phyloP scores from a whole-genome alignment of 768 basidiomycete species.

The Cubamyces sp. region DNA sequence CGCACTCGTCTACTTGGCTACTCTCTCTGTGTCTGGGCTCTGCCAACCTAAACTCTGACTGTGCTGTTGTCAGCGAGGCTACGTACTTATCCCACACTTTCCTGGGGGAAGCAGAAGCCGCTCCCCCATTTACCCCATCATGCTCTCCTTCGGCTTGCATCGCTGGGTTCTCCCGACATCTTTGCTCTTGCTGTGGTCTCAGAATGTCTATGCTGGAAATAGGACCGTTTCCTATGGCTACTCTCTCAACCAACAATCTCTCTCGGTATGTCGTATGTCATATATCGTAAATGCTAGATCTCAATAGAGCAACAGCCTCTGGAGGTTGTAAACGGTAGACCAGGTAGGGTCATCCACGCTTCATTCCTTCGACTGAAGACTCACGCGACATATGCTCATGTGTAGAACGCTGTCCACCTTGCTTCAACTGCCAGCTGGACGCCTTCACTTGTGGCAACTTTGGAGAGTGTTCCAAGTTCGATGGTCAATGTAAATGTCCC shows the following conservation, averaged over 20 bases:
- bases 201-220: conserved; percentile 2
- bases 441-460: conserved; percentile 93
- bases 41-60: conserved; percentile 14
- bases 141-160: conserved; percentile 17
- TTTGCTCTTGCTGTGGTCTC: conserved; percentile 12
- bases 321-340: conserved; percentile 19
- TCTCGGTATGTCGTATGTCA: conserved; percentile 16
- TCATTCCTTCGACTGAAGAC: no score
- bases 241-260: conserved; percentile 12
- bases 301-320: conserved; percentile 15
- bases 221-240: conserved; percentile 9
- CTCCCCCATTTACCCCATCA: conserved; percentile 9
- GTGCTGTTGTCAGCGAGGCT: conserved; percentile 10
- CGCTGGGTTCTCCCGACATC: conserved; percentile 16
- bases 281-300: not conserved
- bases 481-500: conserved; percentile 96
- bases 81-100: conserved; percentile 6
- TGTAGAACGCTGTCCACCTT: conserved; percentile 68
- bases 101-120: conserved; percentile 11
- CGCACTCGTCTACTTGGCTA: not conserved
- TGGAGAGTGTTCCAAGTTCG: conserved; percentile 86
- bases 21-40: not conserved
- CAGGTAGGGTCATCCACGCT: conserved; percentile 7
- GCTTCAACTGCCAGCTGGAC: conserved; percentile 96
- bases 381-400: not conserved